Base-by-base conservation (phyloP, 139 green algal genomes). In the Pycnococcus provasolii region DNA sequence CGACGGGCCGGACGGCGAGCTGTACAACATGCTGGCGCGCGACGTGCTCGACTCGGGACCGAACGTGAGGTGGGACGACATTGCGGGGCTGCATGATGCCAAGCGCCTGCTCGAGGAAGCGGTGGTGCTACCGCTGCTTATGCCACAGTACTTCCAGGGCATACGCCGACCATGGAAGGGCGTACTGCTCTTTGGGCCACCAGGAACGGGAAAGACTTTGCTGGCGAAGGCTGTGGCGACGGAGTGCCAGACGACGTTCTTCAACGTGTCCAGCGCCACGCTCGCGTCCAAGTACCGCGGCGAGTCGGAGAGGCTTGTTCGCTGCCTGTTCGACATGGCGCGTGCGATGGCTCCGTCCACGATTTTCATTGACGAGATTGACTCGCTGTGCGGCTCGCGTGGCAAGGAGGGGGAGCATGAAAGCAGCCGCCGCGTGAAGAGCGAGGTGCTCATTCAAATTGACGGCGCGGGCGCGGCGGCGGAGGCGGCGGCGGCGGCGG, bases 21-120 rank as follows among this genome's bases (percentile, higher is more conserved):
- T 95, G 42, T 84, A 83, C 7, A 69, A 68, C 8, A 81, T 83
- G 79, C 60, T 95, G 68, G 76, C 85, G 64, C 64, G 82, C 0
- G 90, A 96, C 57, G 81, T 96, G 60, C 58, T 96, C 52, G 87
- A 94, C 55, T 46, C 45, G 4, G 80, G 63, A 46, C 85, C 84
- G 41, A 79, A 74, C 3, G 82, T 96, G 53, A 60, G 69, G 84
- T 87, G 83, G 83, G 64, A 73, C 42, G 80, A 90, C 75, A 89
- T 92, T 44, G 86, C 86, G n/a, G 86, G 85, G 3, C 74, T 89
- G 44, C 3, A 72, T 9, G 89, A 93, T 11, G 89, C 89, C 58
- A 96, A 97, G 81, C 78, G 81, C 39, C 83, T 97, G 71, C 81
- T 97, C 52, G 81, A 93, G 61, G 90, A 96, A 77, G 86, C 91